A percentile compares a stretch with the other conserved stretches of the same genome.
phyloP scores from a whole-genome alignment of 768 basidiomycete species.

The Ramaria rubella region DNA sequence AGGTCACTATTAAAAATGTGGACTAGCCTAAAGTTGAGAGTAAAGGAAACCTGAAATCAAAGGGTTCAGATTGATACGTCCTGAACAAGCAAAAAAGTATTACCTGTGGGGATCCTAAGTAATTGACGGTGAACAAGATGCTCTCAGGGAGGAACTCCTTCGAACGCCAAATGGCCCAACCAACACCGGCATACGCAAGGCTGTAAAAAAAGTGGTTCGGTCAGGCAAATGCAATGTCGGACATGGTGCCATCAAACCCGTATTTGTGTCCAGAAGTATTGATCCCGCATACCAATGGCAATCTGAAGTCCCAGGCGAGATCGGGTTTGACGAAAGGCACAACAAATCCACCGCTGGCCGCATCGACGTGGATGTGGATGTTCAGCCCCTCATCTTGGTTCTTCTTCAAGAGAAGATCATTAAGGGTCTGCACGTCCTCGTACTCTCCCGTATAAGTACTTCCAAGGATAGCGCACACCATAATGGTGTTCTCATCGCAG shows the following conservation, averaged over 20 bases:
- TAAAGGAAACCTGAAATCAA: conserved; percentile 56
- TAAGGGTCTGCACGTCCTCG: conserved; percentile 54
- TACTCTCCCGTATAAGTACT: conserved; percentile 59
- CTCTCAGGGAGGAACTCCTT: conserved; percentile 53
- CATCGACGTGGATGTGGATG: conserved; percentile 65
- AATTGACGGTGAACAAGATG: conserved; percentile 51
- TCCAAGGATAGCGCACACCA: conserved; percentile 51
- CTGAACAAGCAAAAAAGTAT: conserved; percentile 23
- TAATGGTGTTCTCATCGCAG: conserved; percentile 67
- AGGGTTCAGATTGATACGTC: conserved; percentile 38
- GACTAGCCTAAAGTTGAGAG: conserved; percentile 50
- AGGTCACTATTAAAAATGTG: too few species aligned
- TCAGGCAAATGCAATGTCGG: conserved; percentile 12
- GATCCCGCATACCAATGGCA: conserved; percentile 54
- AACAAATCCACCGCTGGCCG: conserved; percentile 55
- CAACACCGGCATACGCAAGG: conserved; percentile 44
- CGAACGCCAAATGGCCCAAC: conserved; percentile 59
- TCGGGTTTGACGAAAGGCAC: conserved; percentile 57
- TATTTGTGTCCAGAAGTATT: conserved; percentile 59
- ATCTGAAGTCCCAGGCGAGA: conserved; percentile 52
- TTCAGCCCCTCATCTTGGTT: conserved; percentile 47
- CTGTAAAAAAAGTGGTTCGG: conserved; percentile 5
- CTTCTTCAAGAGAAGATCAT: conserved; percentile 43
- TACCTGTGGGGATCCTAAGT: conserved; percentile 45
- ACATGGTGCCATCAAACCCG: conserved; percentile 26